These are phyloP conservation scores for Mollisia scopiformis DNA, from an alignment of 2,329 filamentous ascomycete species.

Conservation along the genomic window DNA sequence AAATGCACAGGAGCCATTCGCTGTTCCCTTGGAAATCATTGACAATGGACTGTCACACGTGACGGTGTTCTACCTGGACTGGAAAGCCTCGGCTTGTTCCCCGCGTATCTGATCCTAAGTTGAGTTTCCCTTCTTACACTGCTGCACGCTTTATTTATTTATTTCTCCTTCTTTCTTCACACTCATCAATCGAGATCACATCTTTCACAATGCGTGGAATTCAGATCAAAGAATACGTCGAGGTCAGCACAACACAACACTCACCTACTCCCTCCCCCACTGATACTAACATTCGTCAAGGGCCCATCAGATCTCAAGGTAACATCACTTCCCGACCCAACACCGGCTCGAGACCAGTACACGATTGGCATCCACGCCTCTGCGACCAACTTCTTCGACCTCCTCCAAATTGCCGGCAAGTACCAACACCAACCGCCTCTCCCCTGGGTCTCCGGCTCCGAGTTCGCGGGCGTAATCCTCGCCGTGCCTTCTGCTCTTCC, in stretches of 20 bases:
- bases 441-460: slow-evolving; percentile 84
- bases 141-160: neutral
- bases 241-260: slow-evolving; percentile 53
- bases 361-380: slow-evolving; percentile 84
- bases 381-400: slow-evolving; percentile 96
- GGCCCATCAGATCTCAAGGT: slow-evolving; percentile 80
- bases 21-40: too few species aligned
- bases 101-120: neutral
- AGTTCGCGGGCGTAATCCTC: slow-evolving; percentile 82
- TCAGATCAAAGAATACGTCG: slow-evolving; percentile 73
- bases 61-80: neutral
- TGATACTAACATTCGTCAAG: slow-evolving; percentile 45
- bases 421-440: slow-evolving; percentile 89
- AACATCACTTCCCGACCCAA: slow-evolving; percentile 73
- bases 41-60: too few species aligned
- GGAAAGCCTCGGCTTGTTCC: slow-evolving; percentile 6
- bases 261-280: neutral
- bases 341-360: slow-evolving; percentile 74
- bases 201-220: slow-evolving; percentile 74
- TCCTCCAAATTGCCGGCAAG: slow-evolving; percentile 92
- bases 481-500: slow-evolving; percentile 58
- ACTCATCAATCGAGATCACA: too few species aligned
- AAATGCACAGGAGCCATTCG: too few species aligned
- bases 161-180: neutral
- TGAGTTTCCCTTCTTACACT: neutral